A percentile compares a stretch with the other conserved stretches of the same genome.
Conservation (phyloP, 2,329 filamentous ascomycete genomes). For the Purpureocillium takamizusanense region DNA sequence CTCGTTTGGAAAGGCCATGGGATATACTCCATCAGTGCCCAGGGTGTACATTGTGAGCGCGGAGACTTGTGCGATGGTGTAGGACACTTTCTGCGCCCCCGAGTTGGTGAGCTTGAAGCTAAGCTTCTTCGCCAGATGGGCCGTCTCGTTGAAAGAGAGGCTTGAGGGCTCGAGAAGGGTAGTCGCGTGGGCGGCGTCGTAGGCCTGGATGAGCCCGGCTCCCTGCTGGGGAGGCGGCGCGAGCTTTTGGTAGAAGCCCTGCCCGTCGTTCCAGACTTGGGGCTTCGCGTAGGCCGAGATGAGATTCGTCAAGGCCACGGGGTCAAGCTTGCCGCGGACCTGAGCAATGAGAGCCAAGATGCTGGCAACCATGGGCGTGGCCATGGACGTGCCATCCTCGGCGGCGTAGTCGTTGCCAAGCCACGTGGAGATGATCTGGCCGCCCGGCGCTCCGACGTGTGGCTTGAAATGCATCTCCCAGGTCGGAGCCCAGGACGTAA, state of each 20-base stretch:
- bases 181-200: conserved; percentile 39
- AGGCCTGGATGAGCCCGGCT: conserved; percentile 28
- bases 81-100: conserved; percentile 33
- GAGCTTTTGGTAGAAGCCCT: conserved; percentile 15
- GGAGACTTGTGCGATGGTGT: conserved; percentile 32
- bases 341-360: conserved; percentile 19
- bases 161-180: conserved; percentile 39
- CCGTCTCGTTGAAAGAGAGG: conserved; percentile 49
- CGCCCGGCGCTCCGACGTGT: conserved; percentile 10
- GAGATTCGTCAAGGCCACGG: conserved; percentile 30
- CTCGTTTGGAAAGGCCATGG: no score
- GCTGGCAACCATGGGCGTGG: conserved; percentile 7
- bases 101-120: conserved; percentile 42
- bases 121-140: conserved; percentile 32
- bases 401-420: conserved; percentile 8
- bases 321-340: conserved; percentile 32
- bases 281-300: conserved; percentile 34
- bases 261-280: conserved; percentile 27
- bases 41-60: conserved; percentile 39
- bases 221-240: conserved; percentile 42
- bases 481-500: conserved; percentile 9
- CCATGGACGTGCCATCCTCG: conserved; percentile 10
- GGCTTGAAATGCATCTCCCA: conserved; percentile 10
- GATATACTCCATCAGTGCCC: conserved; percentile 9
- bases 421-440: conserved; percentile 11